Base-by-base conservation (phyloP, 352 stramenopile species). In the Saprolegnia diclina region DNA sequence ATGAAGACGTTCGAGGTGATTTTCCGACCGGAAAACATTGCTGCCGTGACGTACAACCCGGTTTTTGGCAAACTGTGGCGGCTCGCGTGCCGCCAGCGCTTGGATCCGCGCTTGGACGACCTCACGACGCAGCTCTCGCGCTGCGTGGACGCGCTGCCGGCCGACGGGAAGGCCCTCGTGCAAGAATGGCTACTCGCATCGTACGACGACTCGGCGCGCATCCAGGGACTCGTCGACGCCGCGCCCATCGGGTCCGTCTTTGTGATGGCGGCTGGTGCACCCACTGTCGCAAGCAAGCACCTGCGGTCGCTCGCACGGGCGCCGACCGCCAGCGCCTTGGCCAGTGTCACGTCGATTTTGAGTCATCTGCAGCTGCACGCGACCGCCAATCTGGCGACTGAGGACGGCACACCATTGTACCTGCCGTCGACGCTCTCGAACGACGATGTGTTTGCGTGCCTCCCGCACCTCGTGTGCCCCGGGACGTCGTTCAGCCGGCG, bases 1-100 rank as follows among this genome's bases (percentile, higher is more conserved):
- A 53, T 53, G 13, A 10, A 5, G 7, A 22, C 54, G 7, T 69
- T 69, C 44, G 45, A 24, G 21, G 42, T 29, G 48, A 26, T 69
- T 18, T 59, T 69, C n/a, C 45, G 29, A 14, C 63, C 63, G 3
- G 46, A 57, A 4, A 69, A 61, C 22, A 45, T 69, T 18, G 24
- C 61, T 3, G 63, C 63, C 1, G 14, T 69, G 6, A 69, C 63
- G 35, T 69, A 69, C 53, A 69, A 69, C 42, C 44, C 63, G 5
- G 29, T 69, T 10, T 62, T 69, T 22, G 63, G 11, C 48, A 69
- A 69, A 29, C 22, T 69, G 18, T 69, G 63, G 46, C 63, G 63
- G 0, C 45, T 69, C 45, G 26, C 18, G 13, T 69, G 45, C 45
- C 35, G 18, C 19, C 63, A 38, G 13, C 63, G 63, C 7, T 32